Evolutionary conservation across 2,329 filamentous ascomycete species (phyloP), one percentile per base, ranked within the genome.

Genomic region (Trichoderma sp.): DNA sequence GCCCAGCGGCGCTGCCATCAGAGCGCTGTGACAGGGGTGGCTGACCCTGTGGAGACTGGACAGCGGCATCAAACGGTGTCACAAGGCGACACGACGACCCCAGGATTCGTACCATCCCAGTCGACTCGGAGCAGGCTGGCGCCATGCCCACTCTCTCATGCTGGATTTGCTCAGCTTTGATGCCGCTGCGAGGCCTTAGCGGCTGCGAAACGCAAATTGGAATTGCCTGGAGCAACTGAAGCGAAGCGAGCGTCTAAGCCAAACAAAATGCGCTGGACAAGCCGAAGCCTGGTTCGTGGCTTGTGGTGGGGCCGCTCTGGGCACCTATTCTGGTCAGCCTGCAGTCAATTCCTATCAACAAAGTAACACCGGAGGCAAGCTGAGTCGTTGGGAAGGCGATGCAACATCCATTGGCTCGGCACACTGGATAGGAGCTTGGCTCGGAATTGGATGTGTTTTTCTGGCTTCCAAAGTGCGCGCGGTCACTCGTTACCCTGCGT

Each of bases 31-130:
- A 74, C 75, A 78, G 76, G 77, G 77, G 72, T 76, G 66, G 76
- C 66, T 77, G 76, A 75, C 75, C 75, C 74, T 78, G 75, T 76
- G 73, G 75, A 72, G 76, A 75, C 66, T 63, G 67, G 65, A 75
- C 73, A 71, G 75, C 68, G 72, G 68, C 75, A 76, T 75, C 74
- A 76, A 77, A 78, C 75, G 75, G 77, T 75, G 77, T 78, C 75
- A 77, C 77, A 76, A 73, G 75, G 76, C 75, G 74, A 76, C 73
- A 71, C 75, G 68, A 75, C 75, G 38, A 75, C 75, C 64, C 71
- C 64, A 74, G 71, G 75, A 76, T 68, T 74, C 71, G 71, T 71
- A 27, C 60, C 50, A 71, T 66, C 68, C 67, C 65, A 56, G 74
- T 75, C 63, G 41, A 38, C 38, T 60, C 21, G 56, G 71, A 63